Evolutionary conservation across 2,329 filamentous ascomycete genomes (phyloP).

Genomic region (Sporothrix humicola): DNA sequence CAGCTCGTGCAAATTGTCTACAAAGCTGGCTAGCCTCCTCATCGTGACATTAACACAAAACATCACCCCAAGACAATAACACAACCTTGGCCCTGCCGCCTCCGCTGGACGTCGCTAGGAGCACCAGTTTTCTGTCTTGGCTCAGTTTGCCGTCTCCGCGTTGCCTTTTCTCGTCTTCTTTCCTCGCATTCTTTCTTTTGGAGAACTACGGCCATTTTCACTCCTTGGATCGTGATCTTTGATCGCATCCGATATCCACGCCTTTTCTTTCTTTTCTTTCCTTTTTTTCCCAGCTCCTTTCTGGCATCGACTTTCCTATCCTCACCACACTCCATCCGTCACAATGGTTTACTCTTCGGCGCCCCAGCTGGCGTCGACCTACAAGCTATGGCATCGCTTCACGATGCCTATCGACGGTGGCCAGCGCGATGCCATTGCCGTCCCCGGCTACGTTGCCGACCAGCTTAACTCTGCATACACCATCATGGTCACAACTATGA

Average conservation of each 20-base stretch:
- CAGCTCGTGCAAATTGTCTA: slow-evolving; percentile 16
- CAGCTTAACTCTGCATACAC: slow-evolving; percentile 36
- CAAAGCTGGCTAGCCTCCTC: slow-evolving; percentile 20
- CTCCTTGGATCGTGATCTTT: slow-evolving; percentile 1
- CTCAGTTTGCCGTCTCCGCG: neutral
- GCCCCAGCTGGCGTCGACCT: slow-evolving; percentile 35
- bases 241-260: neutral
- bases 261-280: neutral
- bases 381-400: slow-evolving; percentile 36
- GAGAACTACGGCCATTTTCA: neutral
- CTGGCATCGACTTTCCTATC: neutral
- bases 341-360: slow-evolving; percentile 35
- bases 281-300: neutral
- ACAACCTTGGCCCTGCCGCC: neutral
- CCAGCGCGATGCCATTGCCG: slow-evolving; percentile 34
- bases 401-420: slow-evolving; percentile 33
- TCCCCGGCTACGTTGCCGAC: slow-evolving; percentile 35
- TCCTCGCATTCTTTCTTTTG: neutral
- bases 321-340: neutral
- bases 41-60: slow-evolving; percentile 9
- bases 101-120: neutral
- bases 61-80: slow-evolving; percentile 17
- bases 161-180: neutral
- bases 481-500: slow-evolving; percentile 35
- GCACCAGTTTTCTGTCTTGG: neutral